Evolutionary conservation across 306 rosid genomes (phyloP).

Genomic region (Casuarina glauca): DNA sequence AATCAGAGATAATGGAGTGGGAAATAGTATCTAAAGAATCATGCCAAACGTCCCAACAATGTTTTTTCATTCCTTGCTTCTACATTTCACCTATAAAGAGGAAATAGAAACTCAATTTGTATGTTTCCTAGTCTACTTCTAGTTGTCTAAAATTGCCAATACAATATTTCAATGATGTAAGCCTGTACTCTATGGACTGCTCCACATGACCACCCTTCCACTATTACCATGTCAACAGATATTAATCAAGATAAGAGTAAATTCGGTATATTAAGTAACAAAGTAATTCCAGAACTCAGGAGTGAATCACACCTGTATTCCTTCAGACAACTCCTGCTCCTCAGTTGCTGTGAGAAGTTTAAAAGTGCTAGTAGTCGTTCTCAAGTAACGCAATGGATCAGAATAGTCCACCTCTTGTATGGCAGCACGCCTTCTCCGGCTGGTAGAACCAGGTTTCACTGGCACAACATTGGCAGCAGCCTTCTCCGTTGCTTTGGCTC

Average conservation of each 20-base stretch:
- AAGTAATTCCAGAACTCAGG: conserved; percentile 15
- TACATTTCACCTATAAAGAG: neutral
- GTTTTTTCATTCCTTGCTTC: neutral
- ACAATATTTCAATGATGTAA: neutral
- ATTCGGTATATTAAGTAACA: neutral
- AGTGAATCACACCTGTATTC: conserved; percentile 76
- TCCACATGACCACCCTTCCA: neutral
- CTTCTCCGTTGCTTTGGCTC: conserved; percentile 82
- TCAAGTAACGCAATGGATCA: conserved; percentile 82
- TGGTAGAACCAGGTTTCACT: conserved; percentile 61
- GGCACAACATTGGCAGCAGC: conserved; percentile 60
- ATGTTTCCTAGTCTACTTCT: neutral
- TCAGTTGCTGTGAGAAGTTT: conserved; percentile 76
- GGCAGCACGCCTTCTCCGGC: conserved; percentile 68
- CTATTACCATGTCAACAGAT: neutral
- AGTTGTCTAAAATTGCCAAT: conserved; percentile 2
- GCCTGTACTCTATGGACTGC: neutral
- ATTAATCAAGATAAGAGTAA: neutral
- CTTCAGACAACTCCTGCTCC: conserved; percentile 80
- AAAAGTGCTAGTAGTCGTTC: conserved; percentile 64
- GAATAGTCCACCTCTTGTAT: conserved; percentile 74
- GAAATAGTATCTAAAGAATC: conserved; percentile 13
- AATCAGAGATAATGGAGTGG: conserved; percentile 23
- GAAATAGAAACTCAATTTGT: neutral
- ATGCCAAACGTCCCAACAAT: neutral